Percentiles rank a stretch among this genome's conserved stretches.
Evolutionary conservation across 805 yeast genomes (phyloP).

Genomic region (Starmerella apis): DNA sequence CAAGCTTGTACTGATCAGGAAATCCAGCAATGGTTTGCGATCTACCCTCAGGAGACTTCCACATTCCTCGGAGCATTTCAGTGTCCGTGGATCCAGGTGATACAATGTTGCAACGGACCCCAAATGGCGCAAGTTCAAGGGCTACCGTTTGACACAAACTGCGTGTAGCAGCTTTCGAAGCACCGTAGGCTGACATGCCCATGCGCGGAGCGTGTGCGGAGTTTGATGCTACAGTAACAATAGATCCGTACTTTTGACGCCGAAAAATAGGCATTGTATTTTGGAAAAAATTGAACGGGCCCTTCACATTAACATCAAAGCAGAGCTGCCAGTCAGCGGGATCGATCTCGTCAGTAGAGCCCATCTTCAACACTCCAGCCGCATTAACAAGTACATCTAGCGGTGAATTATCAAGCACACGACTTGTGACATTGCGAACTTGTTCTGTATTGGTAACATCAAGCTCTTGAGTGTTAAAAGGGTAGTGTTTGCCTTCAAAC

Average conservation of each 20-base stretch:
- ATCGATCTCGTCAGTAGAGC: conserved; percentile 12
- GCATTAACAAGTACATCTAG: conserved; percentile 18
- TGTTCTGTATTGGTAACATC: conserved; percentile 6
- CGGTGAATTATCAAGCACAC: not conserved
- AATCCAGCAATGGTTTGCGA: conserved; percentile 10
- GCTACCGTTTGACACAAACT: conserved; percentile 16
- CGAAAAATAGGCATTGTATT: conserved; percentile 6
- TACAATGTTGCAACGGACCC: conserved; percentile 18
- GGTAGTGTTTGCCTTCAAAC: conserved; percentile 6
- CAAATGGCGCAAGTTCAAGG: conserved; percentile 15
- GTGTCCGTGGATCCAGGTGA: conserved; percentile 20
- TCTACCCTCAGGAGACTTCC: conserved; percentile 5
- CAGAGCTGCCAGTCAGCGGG: conserved; percentile 9
- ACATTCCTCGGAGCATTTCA: conserved; percentile 17
- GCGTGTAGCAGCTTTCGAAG: conserved; percentile 16
- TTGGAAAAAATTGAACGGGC: conserved; percentile 14
- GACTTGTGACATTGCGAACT: not conserved
- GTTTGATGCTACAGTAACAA: conserved; percentile 16
- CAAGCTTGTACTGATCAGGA: conserved; percentile 19
- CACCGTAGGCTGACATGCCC: conserved; percentile 22
- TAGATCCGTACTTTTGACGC: conserved; percentile 11
- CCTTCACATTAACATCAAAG: conserved; percentile 19
- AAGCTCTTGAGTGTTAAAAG: conserved; percentile 2
- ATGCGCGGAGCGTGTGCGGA: conserved; percentile 19
- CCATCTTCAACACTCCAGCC: conserved; percentile 13